Percentiles rank a stretch among this genome's conserved stretches.
phyloP scores from a whole-genome alignment of 306 rosid species.

The Begonia peltatifolia region DNA sequence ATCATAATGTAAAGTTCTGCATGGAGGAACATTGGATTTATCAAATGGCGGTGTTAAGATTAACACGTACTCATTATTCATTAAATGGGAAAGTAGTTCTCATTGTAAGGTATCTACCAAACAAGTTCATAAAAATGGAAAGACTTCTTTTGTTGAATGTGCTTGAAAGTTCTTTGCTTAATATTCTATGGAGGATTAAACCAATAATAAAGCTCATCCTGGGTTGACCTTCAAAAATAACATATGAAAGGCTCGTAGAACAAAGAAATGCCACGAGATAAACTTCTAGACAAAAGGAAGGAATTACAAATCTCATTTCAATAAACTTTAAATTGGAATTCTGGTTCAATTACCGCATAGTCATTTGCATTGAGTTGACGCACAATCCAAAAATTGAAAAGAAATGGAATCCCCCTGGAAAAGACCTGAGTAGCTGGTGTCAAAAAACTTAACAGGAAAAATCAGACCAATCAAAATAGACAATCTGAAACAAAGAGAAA shows the following conservation, averaged over 20 bases:
- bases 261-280: background rate
- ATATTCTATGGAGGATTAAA: no score
- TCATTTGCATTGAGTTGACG: constrained; percentile 80
- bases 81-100: no score
- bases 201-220: no score
- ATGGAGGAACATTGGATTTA: background rate
- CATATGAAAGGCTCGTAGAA: background rate
- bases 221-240: background rate
- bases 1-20: background rate
- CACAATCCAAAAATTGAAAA: constrained; percentile 86
- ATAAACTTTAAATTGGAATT: background rate
- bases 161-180: no score
- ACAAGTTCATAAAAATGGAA: no score
- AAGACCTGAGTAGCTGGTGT: constrained; percentile 77
- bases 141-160: no score
- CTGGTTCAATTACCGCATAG: constrained; percentile 48
- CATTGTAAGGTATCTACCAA: no score
- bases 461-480: background rate
- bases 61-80: no score
- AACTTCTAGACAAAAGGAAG: background rate
- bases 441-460: constrained; percentile 2
- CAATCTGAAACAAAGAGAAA: background rate
- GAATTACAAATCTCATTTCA: background rate
- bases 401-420: constrained; percentile 88
- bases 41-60: no score